Base-by-base conservation (phyloP, 371 early-diverging fungal species). In the Catenaria anguillulae region DNA sequence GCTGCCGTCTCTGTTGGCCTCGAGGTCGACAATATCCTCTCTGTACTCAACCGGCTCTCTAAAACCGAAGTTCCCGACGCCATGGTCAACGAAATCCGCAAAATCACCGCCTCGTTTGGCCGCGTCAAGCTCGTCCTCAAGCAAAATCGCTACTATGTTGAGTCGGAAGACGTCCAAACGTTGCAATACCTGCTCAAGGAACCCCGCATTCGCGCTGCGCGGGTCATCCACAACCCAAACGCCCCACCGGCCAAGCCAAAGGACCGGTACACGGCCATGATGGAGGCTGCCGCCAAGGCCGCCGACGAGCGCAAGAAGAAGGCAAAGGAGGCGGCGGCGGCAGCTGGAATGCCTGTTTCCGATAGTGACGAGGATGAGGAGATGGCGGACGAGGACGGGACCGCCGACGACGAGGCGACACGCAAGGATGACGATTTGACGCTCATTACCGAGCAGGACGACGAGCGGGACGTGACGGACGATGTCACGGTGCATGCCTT, bases 1-100 rank as follows among this genome's bases (percentile, higher is more conserved):
- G 99, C 99, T 23, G 99, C 99, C 13, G 98, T 98, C 5, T 95
- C 95, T 50, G 97, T 99, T 6, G 99, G 99, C 8, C 75, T 99
- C 59, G 90, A 93, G 55, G 92, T 98, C 12, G 89, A 90, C 55
- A 89, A 89, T 68, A 99, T 99, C 62, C 86, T 99, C 55, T 82
- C 87, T 62, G 95, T 97, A 2, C 72, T 99, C 62, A 84, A 91
- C 64, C 80, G 87, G 60, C 79, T 99, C 12, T 92, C 94, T 50
- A 94, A 97, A 72, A 86, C 84, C 43, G 60, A 60, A 0, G 78
- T 97, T 13, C 96, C 97, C 6, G 80, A 84, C n/a, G 76, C 84
- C 31, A 84, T 99, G 61, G 75, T 81, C n/a, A 74, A 85, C 35
- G 86, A 92, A 62, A 95, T 99, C 63, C 79, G 85, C 6, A 82